Percentiles rank a stretch among this genome's conserved stretches.
phyloP scores from a whole-genome alignment of 2,329 filamentous ascomycete species.

The Capronia americana region DNA sequence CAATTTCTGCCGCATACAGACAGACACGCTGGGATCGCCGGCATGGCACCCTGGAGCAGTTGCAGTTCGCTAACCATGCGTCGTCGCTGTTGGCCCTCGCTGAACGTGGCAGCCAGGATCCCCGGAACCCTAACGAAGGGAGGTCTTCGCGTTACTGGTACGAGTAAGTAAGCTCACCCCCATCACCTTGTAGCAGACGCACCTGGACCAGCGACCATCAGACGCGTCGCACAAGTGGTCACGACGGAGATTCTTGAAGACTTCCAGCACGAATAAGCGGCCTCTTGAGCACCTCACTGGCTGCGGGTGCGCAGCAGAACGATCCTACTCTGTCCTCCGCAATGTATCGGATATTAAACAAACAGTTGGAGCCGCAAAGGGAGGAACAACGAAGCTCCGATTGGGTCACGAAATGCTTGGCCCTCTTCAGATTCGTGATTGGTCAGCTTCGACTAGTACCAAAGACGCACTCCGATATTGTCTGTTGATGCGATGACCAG shows the following conservation, averaged over 20 bases:
- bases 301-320: neutral
- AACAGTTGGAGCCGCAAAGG: neutral
- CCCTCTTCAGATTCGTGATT: conserved; percentile 3
- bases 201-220: neutral
- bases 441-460: conserved; percentile 13
- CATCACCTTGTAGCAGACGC: neutral
- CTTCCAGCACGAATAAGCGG: neutral
- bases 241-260: neutral
- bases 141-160: neutral
- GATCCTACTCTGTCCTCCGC: too few species aligned
- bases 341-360: neutral
- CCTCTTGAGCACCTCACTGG: neutral
- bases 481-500: conserved; percentile 9
- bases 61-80: conserved; percentile 10
- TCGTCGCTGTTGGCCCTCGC: conserved; percentile 10
- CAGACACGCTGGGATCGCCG: conserved; percentile 22
- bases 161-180: too few species aligned
- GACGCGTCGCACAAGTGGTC: conserved; percentile 1
- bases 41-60: conserved; percentile 6
- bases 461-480: conserved; percentile 22
- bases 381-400: neutral
- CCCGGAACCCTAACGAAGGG: conserved; percentile 4
- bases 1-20: conserved; percentile 32
- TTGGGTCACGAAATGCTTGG: conserved; percentile 10
- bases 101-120: conserved; percentile 8